These are phyloP conservation scores for Suillus alpinus DNA, from an alignment of 768 basidiomycete species.

Conservation along the genomic window DNA sequence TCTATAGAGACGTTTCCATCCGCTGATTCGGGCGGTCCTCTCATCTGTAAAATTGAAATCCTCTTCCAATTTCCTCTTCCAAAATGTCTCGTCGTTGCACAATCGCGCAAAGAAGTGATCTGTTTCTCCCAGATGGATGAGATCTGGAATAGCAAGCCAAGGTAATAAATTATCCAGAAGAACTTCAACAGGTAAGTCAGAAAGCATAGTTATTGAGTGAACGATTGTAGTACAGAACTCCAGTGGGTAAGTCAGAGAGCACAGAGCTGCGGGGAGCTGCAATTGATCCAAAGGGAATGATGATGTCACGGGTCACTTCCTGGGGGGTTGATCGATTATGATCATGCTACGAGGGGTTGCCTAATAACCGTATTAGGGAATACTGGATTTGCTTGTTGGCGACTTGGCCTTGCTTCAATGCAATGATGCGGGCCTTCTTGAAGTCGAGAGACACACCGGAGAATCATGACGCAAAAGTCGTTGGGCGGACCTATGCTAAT, in stretches of 20 bases:
- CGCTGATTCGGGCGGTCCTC: conserved; percentile 69
- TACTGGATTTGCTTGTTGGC: too few species aligned
- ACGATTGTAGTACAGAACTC: conserved; percentile 59
- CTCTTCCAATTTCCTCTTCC: conserved; percentile 62
- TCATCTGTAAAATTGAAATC: conserved; percentile 81
- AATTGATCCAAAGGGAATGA: too few species aligned
- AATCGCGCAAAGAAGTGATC: conserved; percentile 61
- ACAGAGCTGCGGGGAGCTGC: conserved; percentile 26
- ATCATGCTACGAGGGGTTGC: not conserved
- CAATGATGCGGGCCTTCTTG: not conserved
- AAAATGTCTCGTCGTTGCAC: conserved; percentile 72
- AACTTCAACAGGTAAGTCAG: conserved; percentile 72
- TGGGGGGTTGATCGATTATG: not conserved
- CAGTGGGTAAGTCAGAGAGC: conserved; percentile 54
- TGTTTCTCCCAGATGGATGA: conserved; percentile 58
- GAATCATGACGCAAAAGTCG: not conserved
- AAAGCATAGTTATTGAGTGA: conserved; percentile 36
- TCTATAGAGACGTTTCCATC: conserved; percentile 80
- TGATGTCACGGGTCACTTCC: conserved; percentile 9
- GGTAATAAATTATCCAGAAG: conserved; percentile 72
- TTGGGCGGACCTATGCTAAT: not conserved
- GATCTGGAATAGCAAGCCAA: conserved; percentile 47
- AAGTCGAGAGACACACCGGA: not conserved
- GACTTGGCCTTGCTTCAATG: not conserved
- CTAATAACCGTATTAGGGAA: not conserved